Evolutionary conservation across 495 filamentous ascomycete species (phyloP).

Genomic region (Penicillium canescens): DNA sequence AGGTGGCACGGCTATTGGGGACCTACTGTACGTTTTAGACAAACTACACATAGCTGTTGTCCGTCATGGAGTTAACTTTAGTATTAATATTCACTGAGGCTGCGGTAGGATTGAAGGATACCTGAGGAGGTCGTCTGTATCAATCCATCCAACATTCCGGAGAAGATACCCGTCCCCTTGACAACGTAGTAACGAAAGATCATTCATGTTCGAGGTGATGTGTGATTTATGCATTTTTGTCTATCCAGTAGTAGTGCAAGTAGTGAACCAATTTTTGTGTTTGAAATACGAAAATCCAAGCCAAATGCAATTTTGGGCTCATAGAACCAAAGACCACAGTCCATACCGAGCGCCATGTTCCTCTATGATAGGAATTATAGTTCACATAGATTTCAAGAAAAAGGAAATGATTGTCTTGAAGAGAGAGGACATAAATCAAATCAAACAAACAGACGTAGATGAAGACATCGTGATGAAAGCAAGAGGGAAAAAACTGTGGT

Average conservation of each 20-base stretch:
- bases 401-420: neutral
- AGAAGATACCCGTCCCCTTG: neutral
- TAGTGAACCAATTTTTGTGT: constrained; percentile 8
- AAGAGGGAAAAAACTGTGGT: neutral
- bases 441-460: constrained; percentile 5
- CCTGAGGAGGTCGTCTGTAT: neutral
- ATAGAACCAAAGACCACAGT: neutral
- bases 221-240: constrained; percentile 11
- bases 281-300: constrained; percentile 1
- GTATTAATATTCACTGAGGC: neutral
- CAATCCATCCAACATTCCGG: neutral
- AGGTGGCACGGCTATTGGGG: too few species aligned
- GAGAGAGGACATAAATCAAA: neutral
- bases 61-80: too few species aligned
- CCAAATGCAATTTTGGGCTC: constrained; percentile 10
- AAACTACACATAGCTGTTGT: too few species aligned
- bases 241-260: neutral
- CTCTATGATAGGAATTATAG: constrained; percentile 10
- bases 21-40: too few species aligned
- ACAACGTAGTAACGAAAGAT: neutral
- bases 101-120: constrained; percentile 1
- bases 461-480: neutral
- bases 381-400: neutral
- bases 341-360: constrained; percentile 1
- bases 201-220: neutral